Evolutionary conservation across 2,329 filamentous ascomycete genomes (phyloP).

Genomic region (Aspergillus luchuensis): DNA sequence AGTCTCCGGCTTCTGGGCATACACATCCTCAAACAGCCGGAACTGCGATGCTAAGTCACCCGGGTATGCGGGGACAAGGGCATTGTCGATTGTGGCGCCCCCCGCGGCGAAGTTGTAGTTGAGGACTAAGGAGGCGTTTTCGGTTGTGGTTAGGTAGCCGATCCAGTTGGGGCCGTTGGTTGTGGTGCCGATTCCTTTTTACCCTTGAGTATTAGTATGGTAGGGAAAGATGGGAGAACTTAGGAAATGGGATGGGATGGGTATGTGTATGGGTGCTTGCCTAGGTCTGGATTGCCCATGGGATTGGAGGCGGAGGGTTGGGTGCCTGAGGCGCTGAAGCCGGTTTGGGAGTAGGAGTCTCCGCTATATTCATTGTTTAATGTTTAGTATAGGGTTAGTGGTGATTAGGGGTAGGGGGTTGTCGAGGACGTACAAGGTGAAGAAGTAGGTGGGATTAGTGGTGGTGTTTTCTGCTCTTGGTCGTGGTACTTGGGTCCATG

Average conservation of each 20-base stretch:
- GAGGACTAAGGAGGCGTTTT: slow-evolving; percentile 51
- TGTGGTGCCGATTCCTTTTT: slow-evolving; percentile 47
- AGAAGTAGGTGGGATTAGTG: slow-evolving; percentile 37
- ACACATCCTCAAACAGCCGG: slow-evolving; percentile 47
- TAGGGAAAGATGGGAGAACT: too few species aligned
- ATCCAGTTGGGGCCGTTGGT: slow-evolving; percentile 57
- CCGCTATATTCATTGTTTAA: slow-evolving; percentile 44
- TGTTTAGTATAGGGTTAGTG: too few species aligned
- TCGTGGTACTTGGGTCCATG: slow-evolving; percentile 10
- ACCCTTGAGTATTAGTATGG: too few species aligned
- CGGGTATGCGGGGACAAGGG: slow-evolving; percentile 54
- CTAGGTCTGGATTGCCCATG: slow-evolving; percentile 60
- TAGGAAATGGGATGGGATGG: too few species aligned
- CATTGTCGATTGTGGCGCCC: slow-evolving; percentile 56
- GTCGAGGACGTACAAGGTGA: slow-evolving; percentile 43
- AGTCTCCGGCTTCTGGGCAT: slow-evolving; percentile 32
- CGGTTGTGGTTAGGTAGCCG: slow-evolving; percentile 50
- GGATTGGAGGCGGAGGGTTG: slow-evolving; percentile 59
- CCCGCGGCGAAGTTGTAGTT: slow-evolving; percentile 59
- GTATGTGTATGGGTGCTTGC: slow-evolving; percentile 18
- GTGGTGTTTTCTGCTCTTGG: not conserved
- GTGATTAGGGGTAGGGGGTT: not conserved
- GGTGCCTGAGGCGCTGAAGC: slow-evolving; percentile 56
- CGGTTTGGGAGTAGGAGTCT: slow-evolving; percentile 62
- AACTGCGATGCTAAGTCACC: slow-evolving; percentile 55